Conservation (phyloP, 352 stramenopile genomes). For the Pythium scleroteichum region DNA sequence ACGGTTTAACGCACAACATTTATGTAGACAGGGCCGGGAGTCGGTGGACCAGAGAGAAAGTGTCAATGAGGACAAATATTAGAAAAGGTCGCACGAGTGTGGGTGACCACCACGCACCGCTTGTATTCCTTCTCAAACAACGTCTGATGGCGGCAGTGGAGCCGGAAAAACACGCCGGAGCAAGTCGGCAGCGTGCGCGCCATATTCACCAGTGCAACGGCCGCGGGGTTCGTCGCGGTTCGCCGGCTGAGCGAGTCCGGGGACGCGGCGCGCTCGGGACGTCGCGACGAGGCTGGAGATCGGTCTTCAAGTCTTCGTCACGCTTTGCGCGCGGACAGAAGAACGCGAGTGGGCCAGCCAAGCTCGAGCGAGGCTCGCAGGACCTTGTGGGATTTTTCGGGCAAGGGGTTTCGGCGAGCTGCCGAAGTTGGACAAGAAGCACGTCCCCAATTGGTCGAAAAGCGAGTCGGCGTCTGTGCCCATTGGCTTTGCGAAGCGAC, state of each 20-base stretch:
- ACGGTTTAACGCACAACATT: conserved; percentile 1
- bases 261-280: background rate
- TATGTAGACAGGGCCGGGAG: background rate
- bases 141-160: conserved; percentile 25
- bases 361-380: background rate
- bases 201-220: conserved; percentile 2
- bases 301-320: no score
- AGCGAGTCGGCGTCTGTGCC: background rate
- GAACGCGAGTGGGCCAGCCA: background rate
- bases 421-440: background rate
- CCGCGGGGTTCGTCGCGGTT: conserved; percentile 3
- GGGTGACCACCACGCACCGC: conserved; percentile 21
- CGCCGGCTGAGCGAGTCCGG: background rate
- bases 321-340: no score
- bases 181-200: conserved; percentile 9
- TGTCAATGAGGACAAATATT: background rate
- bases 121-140: conserved; percentile 32
- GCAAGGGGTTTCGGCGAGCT: background rate
- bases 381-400: background rate
- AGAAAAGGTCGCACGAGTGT: no score
- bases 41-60: background rate
- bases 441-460: background rate
- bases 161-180: conserved; percentile 23
- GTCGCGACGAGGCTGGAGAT: no score
- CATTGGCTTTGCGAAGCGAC: background rate